phyloP scores from a whole-genome alignment of 2,329 filamentous ascomycete genomes.

The Fusarium dimerum region DNA sequence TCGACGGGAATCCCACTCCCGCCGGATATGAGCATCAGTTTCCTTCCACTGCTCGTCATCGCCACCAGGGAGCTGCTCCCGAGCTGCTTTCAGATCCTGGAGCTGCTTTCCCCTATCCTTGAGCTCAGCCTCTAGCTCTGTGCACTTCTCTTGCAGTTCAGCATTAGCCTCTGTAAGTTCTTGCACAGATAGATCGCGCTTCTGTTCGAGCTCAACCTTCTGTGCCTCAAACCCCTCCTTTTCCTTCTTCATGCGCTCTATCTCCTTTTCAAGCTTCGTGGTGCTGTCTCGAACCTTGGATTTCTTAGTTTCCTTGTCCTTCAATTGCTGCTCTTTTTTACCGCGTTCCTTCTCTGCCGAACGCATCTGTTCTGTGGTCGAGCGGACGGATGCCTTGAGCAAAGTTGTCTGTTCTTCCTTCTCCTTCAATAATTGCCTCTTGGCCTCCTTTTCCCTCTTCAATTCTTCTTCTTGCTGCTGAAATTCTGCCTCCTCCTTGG shows the following conservation, averaged over 20 bases:
- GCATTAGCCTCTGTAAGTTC: constrained; percentile 57
- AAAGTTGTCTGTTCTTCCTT: constrained; percentile 90
- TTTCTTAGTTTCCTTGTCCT: constrained; percentile 68
- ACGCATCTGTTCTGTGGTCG: constrained; percentile 79
- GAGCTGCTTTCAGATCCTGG: constrained; percentile 71
- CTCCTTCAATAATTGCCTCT: constrained; percentile 77
- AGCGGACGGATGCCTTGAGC: constrained; percentile 77
- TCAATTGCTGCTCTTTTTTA: constrained; percentile 73
- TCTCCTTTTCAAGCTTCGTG: constrained; percentile 65
- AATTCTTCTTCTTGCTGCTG: constrained; percentile 66
- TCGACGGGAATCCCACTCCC: constrained; percentile 57
- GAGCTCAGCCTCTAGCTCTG: constrained; percentile 70
- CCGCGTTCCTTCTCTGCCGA: constrained; percentile 75
- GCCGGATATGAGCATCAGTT: constrained; percentile 51
- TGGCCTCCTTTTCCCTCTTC: constrained; percentile 75
- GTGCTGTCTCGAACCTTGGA: constrained; percentile 71
- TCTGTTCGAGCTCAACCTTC: constrained; percentile 50
- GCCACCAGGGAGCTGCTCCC: constrained; percentile 63
- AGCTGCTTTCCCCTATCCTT: constrained; percentile 67
- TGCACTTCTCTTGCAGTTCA: constrained; percentile 64
- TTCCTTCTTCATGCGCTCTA: constrained; percentile 59
- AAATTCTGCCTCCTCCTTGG: constrained; percentile 71
- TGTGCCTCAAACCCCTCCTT: constrained; percentile 56
- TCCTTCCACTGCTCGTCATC: constrained; percentile 60
- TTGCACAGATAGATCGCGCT: constrained; percentile 52